These are phyloP conservation scores for Pseudonectria buxi DNA, from an alignment of 2,329 filamentous ascomycete species.

Conservation along the genomic window DNA sequence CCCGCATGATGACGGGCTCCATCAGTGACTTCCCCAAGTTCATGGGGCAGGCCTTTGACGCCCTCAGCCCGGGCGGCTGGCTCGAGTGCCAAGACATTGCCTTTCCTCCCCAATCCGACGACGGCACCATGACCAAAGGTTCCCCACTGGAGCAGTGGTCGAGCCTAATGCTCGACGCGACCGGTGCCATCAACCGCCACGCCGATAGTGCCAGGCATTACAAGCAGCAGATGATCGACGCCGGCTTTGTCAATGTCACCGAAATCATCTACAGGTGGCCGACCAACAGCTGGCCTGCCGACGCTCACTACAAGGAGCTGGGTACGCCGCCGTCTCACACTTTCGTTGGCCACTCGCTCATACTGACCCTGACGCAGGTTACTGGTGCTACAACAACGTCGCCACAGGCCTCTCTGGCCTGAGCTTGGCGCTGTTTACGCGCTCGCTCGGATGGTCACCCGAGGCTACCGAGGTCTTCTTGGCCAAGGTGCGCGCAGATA, in stretches of 20 bases:
- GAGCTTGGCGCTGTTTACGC: constrained; percentile 33
- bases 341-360: background rate
- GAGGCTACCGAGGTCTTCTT: constrained; percentile 28
- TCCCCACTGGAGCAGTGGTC: constrained; percentile 24
- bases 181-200: constrained; percentile 23
- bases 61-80: constrained; percentile 37
- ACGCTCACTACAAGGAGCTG: constrained; percentile 44
- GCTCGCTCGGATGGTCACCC: constrained; percentile 27
- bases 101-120: constrained; percentile 33
- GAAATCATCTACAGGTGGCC: constrained; percentile 45
- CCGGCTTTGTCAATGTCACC: constrained; percentile 46
- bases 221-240: constrained; percentile 37
- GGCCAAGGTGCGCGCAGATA: constrained; percentile 25
- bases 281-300: constrained; percentile 44
- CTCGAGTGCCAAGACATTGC: constrained; percentile 37
- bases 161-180: constrained; percentile 23
- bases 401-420: constrained; percentile 28
- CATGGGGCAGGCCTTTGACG: constrained; percentile 30
- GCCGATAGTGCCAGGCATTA: constrained; percentile 24
- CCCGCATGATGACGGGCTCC: constrained; percentile 31
- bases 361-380: constrained; percentile 36
- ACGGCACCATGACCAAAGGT: constrained; percentile 28
- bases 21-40: constrained; percentile 30
- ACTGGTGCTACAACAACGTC: constrained; percentile 28
- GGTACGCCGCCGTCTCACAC: constrained; percentile 23